Evolutionary conservation across 192 early-diverging fungal genomes (phyloP).

Genomic region (Thamnidium elegans): DNA sequence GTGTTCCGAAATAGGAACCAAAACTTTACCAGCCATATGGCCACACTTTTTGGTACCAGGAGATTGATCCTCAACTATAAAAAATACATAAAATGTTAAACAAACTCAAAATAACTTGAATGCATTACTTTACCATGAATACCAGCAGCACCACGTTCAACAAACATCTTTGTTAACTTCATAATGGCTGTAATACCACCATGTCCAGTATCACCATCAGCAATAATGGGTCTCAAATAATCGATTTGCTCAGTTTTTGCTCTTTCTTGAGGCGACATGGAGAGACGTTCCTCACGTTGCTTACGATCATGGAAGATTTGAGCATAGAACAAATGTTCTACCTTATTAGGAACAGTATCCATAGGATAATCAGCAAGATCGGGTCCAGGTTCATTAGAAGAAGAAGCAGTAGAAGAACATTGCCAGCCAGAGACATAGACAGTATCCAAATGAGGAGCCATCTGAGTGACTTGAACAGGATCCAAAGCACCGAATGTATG

Average conservation of each 20-base stretch:
- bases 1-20: slow-evolving; percentile 97
- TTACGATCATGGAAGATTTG: slow-evolving; percentile 97
- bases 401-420: slow-evolving; percentile 92
- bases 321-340: slow-evolving; percentile 96
- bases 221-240: slow-evolving; percentile 92
- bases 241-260: slow-evolving; percentile 65
- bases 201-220: slow-evolving; percentile 97
- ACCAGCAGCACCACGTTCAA: slow-evolving; percentile 94
- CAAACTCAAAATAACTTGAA: too few relatives aligned
- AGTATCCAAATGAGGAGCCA: slow-evolving; percentile 96
- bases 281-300: slow-evolving; percentile 87
- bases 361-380: slow-evolving; percentile 99
- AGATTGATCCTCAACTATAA: slow-evolving; percentile 80
- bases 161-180: slow-evolving; percentile 97
- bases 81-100: too few relatives aligned
- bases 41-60: slow-evolving; percentile 98
- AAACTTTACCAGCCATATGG: slow-evolving; percentile 98
- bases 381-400: slow-evolving; percentile 94
- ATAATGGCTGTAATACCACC: slow-evolving; percentile 97
- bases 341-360: slow-evolving; percentile 98
- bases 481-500: slow-evolving; percentile 95
- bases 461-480: slow-evolving; percentile 89
- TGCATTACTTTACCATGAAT: slow-evolving; percentile 71
- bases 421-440: slow-evolving; percentile 99
- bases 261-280: slow-evolving; percentile 62